Evolutionary conservation across 2,329 filamentous ascomycete species (phyloP).

Genomic region (Malbranchea zuffiana): DNA sequence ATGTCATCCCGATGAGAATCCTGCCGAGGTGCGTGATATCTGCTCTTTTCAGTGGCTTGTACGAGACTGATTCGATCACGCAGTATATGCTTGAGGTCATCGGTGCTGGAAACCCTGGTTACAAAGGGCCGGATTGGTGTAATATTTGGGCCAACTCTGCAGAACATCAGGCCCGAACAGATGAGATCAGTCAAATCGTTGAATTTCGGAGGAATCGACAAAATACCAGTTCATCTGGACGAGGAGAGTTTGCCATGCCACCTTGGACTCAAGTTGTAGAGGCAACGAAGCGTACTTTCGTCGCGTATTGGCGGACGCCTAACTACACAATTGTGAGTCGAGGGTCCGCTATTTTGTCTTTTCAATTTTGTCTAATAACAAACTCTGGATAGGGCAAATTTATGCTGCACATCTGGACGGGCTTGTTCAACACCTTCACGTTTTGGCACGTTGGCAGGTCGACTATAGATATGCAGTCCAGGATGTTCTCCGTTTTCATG

Average conservation of each 20-base stretch:
- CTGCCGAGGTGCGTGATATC: constrained; percentile 50
- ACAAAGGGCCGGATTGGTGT: constrained; percentile 51
- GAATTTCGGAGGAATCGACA: constrained; percentile 34
- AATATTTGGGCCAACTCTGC: constrained; percentile 48
- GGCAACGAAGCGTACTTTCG: constrained; percentile 48
- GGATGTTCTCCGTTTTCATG: constrained; percentile 67
- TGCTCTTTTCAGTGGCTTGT: constrained; percentile 1
- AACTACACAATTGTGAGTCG: constrained; percentile 42
- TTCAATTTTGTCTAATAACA: not conserved
- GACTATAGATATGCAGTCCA: constrained; percentile 54
- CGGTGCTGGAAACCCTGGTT: constrained; percentile 52
- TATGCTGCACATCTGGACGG: constrained; percentile 51
- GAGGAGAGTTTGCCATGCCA: constrained; percentile 54
- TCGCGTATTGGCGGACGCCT: constrained; percentile 55
- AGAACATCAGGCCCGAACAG: constrained; percentile 37
- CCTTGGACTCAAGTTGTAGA: constrained; percentile 43
- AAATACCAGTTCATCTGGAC: constrained; percentile 35
- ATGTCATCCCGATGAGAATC: constrained; percentile 55
- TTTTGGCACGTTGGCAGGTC: constrained; percentile 53
- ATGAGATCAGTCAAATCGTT: constrained; percentile 46
- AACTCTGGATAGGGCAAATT: constrained; percentile 45
- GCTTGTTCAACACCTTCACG: constrained; percentile 59
- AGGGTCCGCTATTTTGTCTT: not conserved
- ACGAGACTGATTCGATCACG: constrained; percentile 4
- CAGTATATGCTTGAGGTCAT: constrained; percentile 73